Percentiles rank a stretch among this genome's conserved stretches.
Evolutionary conservation across 1,139 yeast genomes (phyloP).

Genomic region (Suhomyces guaymorum): DNA sequence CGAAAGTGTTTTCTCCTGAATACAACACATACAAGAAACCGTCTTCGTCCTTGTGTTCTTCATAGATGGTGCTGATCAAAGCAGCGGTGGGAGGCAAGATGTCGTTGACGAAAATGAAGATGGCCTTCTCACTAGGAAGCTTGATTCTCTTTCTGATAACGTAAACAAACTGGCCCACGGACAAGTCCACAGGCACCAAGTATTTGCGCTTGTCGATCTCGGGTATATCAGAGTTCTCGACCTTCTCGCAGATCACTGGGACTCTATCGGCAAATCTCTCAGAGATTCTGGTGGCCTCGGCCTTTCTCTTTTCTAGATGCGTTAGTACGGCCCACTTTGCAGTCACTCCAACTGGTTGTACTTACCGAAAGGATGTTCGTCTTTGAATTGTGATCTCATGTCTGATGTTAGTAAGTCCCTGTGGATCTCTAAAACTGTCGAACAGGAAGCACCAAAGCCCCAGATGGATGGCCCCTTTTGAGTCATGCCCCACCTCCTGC

Average conservation of each 20-base stretch:
- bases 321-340: conserved; percentile 21
- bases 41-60: conserved; percentile 96
- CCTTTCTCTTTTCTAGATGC: conserved; percentile 84
- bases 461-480: too few species aligned
- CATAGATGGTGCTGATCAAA: conserved; percentile 89
- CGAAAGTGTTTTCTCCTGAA: conserved; percentile 84
- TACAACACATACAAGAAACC: conserved; percentile 94
- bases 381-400: conserved; percentile 91
- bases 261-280: conserved; percentile 89
- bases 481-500: too few species aligned
- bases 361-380: conserved; percentile 85
- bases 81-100: conserved; percentile 98
- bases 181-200: conserved; percentile 91
- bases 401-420: conserved; percentile 14
- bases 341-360: conserved; percentile 17
- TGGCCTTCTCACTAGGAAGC: conserved; percentile 96
- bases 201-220: conserved; percentile 96
- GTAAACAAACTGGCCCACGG: conserved; percentile 97
- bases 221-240: conserved; percentile 93
- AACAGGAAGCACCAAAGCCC: too few species aligned
- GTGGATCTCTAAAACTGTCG: not conserved
- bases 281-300: conserved; percentile 90
- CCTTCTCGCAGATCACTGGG: conserved; percentile 97
- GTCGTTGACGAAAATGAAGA: conserved; percentile 93
- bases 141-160: conserved; percentile 95